Percentiles rank a stretch among this genome's conserved stretches.
phyloP scores from a whole-genome alignment of 805 yeast genomes.

The Ogataea minuta region DNA sequence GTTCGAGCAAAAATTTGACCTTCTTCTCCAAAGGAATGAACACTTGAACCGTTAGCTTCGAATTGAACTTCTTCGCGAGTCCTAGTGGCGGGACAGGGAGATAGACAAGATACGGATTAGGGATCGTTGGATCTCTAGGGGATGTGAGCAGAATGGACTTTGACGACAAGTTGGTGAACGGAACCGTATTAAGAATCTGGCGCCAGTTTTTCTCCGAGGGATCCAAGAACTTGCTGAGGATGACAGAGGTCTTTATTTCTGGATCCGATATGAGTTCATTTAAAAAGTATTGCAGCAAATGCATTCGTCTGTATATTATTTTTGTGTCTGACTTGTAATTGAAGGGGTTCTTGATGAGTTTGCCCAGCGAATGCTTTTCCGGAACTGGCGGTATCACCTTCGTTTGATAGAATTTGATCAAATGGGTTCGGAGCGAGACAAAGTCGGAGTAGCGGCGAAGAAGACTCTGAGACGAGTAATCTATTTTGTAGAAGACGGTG shows the following conservation, averaged over 20 bases:
- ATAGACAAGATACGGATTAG: slow-evolving; percentile 50
- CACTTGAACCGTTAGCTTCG: slow-evolving; percentile 24
- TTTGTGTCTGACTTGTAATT: slow-evolving; percentile 31
- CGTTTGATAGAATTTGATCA: slow-evolving; percentile 76
- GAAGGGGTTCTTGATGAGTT: slow-evolving; percentile 32
- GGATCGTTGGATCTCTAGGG: slow-evolving; percentile 49
- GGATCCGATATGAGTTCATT: slow-evolving; percentile 37
- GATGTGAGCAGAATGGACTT: slow-evolving; percentile 48
- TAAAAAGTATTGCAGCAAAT: slow-evolving; percentile 45
- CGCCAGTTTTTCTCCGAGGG: slow-evolving; percentile 51
- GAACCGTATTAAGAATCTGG: slow-evolving; percentile 38
- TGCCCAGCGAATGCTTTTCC: slow-evolving; percentile 61
- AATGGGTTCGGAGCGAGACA: slow-evolving; percentile 69
- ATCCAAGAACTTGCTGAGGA: slow-evolving; percentile 48
- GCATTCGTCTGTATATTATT: slow-evolving; percentile 46
- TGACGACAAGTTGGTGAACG: slow-evolving; percentile 44
- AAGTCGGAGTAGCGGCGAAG: slow-evolving; percentile 91
- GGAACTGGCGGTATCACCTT: slow-evolving; percentile 96
- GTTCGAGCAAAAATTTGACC: slow-evolving; percentile 16
- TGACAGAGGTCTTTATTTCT: slow-evolving; percentile 35
- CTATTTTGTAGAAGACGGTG: slow-evolving; percentile 33
- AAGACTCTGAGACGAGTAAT: slow-evolving; percentile 17
- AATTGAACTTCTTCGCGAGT: slow-evolving; percentile 27
- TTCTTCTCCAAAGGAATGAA: slow-evolving; percentile 30
- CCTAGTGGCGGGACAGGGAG: slow-evolving; percentile 42